Evolutionary conservation across 306 rosid genomes (phyloP).

Genomic region (Hippophae gyantsensis): DNA sequence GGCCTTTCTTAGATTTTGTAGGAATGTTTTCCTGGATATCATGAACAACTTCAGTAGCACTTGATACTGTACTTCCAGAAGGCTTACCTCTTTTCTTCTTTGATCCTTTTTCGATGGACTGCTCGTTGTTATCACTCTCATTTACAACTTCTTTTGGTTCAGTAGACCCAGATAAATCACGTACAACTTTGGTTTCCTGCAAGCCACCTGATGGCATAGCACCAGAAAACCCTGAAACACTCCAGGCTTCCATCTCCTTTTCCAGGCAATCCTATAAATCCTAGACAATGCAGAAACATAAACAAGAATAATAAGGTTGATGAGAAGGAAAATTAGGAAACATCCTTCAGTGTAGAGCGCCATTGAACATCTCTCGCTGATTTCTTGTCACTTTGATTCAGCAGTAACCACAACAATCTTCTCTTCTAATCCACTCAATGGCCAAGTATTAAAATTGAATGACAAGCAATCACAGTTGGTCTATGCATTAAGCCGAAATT

Average conservation of each 20-base stretch:
- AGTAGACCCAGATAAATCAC: slow-evolving; percentile 39
- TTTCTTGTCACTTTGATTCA: no score
- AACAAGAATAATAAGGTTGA: slow-evolving; percentile 21
- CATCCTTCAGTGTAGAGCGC: no score
- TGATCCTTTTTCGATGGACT: slow-evolving; percentile 51
- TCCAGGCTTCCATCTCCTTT: slow-evolving; percentile 71
- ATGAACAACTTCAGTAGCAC: slow-evolving; percentile 48
- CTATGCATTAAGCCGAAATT: no score
- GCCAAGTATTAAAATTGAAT: no score
- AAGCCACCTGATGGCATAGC: slow-evolving; percentile 29
- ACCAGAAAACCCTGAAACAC: slow-evolving; percentile 42
- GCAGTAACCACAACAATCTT: no score
- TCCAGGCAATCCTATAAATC: slow-evolving; percentile 57
- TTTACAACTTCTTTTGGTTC: slow-evolving; percentile 45
- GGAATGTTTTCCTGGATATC: slow-evolving; percentile 55
- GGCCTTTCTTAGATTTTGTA: slow-evolving; percentile 77
- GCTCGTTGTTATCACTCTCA: slow-evolving; percentile 50
- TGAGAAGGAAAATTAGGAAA: neutral
- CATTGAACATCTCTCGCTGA: no score
- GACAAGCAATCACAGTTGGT: no score
- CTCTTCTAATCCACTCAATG: no score
- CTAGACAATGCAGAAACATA: slow-evolving; percentile 32
- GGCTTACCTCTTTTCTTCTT: slow-evolving; percentile 76
- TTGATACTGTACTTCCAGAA: slow-evolving; percentile 33
- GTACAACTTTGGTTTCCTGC: slow-evolving; percentile 39